Base-by-base conservation (phyloP, 1,139 yeast species). In the Debaryomyces nepalensis region DNA sequence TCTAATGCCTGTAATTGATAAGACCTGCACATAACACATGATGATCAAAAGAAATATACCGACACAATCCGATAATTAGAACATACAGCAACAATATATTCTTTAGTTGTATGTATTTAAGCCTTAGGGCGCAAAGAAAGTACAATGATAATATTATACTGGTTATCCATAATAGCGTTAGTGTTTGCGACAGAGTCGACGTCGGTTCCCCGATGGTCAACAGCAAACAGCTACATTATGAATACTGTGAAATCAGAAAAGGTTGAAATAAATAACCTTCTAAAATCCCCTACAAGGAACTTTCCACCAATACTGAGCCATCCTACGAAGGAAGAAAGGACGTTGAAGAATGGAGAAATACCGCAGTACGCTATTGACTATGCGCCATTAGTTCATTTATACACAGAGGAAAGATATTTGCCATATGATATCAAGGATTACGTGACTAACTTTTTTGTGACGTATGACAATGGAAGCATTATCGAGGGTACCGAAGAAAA, bases 361-460 rank as follows among this genome's bases (percentile, higher is more conserved):
- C 99, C 98, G 0, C 68, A 68, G n/a, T 93, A 83, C 61, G 85
- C 87, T 1, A 55, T 81, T 1, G 84, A 85, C 38, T 77, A 81
- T 58, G 81, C 93, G 3, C 98, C 99, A 0, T 65, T 83, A 42
- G 93, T 93, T 2, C 89, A 88, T 58, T 69, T 93, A 18, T 91
- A 91, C 66, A 84, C 95, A 1, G 99, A 93, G 58, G 99, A 93
- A 56, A 67, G 73, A 44, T 93, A 90, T 59, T 68, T 86, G 50
- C 99, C 99, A 0, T 88, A 88, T 51, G 95, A 89, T 55, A 76
- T 90, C 34, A 75, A 72, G 38, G 79, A 85, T 33, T 93, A 64
- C 60, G 91, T 88, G 9, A 68, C 69, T 8, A 77, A 87, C 58
- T 85, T 89, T 63, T 68, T 70, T 62, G 74, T 73, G 12, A 68